Base-by-base conservation (phyloP, 805 yeast genomes). In the Saturnispora zaruensis region DNA sequence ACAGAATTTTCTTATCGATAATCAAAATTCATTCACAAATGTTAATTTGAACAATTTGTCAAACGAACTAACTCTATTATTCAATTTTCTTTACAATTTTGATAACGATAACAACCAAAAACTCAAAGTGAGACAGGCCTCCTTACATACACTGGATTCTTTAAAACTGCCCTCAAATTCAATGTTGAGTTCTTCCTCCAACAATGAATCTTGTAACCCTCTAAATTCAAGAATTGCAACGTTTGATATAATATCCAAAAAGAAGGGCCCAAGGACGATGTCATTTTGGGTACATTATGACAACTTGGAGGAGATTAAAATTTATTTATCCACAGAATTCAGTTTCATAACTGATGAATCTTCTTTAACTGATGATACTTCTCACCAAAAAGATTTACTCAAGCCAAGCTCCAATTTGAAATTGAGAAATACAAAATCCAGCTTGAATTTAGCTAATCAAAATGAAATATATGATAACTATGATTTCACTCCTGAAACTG, bases 41-140 rank as follows among this genome's bases (percentile, higher is more conserved):
- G 66, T 79, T 21, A 84, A 82, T 59, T 67, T 86, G 34, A 73
- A 82, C 14, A 76, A 77, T 13, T 71, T 79, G 36, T 81, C 87
- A n/a, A 58, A 78, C 16, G 84, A 79, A 55, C 68, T 83, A 51
- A 75, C 86, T 2, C 55, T 75, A 50, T 67, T 77, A 50, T 79
- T 76, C 57, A 80, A 78, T 54, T 69, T 76, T 8, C 61, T 79
- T 8, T 56, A 62, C 53, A 60, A 57, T 33, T 63, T 59, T 43
- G 55, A 53, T 36, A 45, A 46, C 7, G 28, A 41, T 21, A 45
- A 30, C 16, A 25, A 28, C 32, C n/a, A 41, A 9, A 24, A 34
- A 5, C 11, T 26, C 8, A 28, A 14, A 7, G 14, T 46, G 8
- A 49, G 56, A 13, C 45, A 50, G n/a, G 23, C 51, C 13, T 54